phyloP scores from a whole-genome alignment of 1,284 basidiomycete genomes.

The Leccinum solheimii region DNA sequence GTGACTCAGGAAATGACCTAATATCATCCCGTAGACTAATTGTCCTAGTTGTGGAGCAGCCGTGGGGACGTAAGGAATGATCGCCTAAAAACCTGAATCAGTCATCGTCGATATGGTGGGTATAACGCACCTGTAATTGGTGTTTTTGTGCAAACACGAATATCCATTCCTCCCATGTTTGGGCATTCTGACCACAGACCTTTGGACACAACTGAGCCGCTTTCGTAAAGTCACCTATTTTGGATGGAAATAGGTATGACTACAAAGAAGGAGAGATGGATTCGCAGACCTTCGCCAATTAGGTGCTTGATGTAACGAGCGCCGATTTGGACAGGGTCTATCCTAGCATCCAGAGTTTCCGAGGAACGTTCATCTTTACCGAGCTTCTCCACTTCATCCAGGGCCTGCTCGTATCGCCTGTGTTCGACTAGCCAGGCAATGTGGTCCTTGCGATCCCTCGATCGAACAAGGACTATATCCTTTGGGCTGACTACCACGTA shows the following conservation, averaged over 20 bases:
- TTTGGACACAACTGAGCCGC: constrained; percentile 88
- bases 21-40: constrained; percentile 93
- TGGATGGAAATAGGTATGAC: constrained; percentile 1
- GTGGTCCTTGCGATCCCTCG: constrained; percentile 88
- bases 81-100: constrained; percentile 48
- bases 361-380: constrained; percentile 26
- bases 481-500: constrained; percentile 87
- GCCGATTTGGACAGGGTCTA: constrained; percentile 79
- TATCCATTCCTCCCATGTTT: constrained; percentile 94
- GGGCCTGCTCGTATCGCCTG: constrained; percentile 84
- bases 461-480: constrained; percentile 83
- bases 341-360: constrained; percentile 31
- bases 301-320: constrained; percentile 83
- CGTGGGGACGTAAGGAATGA: constrained; percentile 90
- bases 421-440: constrained; percentile 91
- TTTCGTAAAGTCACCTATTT: constrained; percentile 72
- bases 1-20: constrained; percentile 82
- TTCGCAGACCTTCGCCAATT: constrained; percentile 62
- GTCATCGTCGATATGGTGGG: neutral
- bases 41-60: constrained; percentile 78
- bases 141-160: constrained; percentile 87
- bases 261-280: neutral
- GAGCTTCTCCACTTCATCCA: constrained; percentile 78
- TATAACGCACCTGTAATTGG: constrained; percentile 66
- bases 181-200: constrained; percentile 78